These are phyloP conservation scores for Rubroboletus satanas DNA, from an alignment of 768 basidiomycete species.

Conservation along the genomic window DNA sequence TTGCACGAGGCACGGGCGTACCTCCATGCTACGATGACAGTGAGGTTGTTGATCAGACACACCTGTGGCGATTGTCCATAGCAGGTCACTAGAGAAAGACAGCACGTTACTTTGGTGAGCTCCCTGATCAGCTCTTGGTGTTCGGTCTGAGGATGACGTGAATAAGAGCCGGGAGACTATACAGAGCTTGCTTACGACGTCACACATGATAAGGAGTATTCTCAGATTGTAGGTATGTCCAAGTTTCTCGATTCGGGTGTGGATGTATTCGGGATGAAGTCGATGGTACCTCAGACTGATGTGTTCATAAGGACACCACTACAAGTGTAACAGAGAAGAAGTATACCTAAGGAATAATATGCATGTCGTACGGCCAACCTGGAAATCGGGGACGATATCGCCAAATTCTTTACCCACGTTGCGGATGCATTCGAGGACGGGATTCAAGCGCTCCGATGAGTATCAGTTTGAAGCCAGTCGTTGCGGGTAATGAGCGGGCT, in stretches of 20 bases:
- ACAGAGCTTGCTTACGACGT: slow-evolving; percentile 64
- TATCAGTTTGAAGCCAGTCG: not conserved
- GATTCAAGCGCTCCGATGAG: slow-evolving; percentile 69
- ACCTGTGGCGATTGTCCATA: slow-evolving; percentile 38
- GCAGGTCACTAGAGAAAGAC: slow-evolving; percentile 2
- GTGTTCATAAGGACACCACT: not conserved
- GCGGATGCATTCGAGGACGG: slow-evolving; percentile 79
- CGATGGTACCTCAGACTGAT: slow-evolving; percentile 88
- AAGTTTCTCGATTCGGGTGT: slow-evolving; percentile 83
- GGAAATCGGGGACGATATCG: slow-evolving; percentile 91
- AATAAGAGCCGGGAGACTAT: not conserved
- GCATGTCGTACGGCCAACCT: slow-evolving; percentile 91
- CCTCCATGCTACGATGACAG: slow-evolving; percentile 91
- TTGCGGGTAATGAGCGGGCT: not conserved
- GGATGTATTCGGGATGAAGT: slow-evolving; percentile 96
- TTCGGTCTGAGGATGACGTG: slow-evolving; percentile 57
- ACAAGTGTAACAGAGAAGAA: not conserved
- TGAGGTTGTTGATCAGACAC: slow-evolving; percentile 90
- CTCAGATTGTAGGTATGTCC: slow-evolving; percentile 78
- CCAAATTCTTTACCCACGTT: slow-evolving; percentile 93
- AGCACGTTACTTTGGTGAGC: slow-evolving; percentile 67
- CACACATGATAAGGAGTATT: slow-evolving; percentile 84
- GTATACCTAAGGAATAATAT: slow-evolving; percentile 84
- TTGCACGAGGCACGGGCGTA: slow-evolving; percentile 34
- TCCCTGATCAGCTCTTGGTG: slow-evolving; percentile 91